Evolutionary conservation across 169 alveolate species (phyloP).

Genomic region (Cryptosporidium sp.): DNA sequence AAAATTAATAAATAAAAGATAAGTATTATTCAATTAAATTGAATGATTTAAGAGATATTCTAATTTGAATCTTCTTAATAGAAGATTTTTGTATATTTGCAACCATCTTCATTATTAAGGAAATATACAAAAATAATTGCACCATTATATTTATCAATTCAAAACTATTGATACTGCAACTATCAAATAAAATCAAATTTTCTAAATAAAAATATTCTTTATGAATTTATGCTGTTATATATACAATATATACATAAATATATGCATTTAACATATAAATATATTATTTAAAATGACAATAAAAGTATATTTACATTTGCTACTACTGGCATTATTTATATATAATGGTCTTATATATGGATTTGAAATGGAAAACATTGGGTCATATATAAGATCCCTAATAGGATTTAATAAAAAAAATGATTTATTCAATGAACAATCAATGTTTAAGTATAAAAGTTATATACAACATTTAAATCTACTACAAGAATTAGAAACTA

Average conservation of each 20-base stretch:
- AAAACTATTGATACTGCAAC: not conserved
- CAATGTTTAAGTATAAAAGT: not conserved
- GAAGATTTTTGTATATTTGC: not conserved
- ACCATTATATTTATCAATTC: no score
- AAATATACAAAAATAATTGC: no score
- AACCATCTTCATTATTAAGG: not conserved
- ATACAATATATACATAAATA: no score
- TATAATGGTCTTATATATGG: not conserved
- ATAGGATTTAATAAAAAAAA: not conserved
- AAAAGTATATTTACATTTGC: not conserved
- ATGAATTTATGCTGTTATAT: not conserved
- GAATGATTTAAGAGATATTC: no score
- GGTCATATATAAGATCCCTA: slow-evolving; percentile 3
- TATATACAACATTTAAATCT: not conserved
- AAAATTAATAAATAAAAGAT: not conserved
- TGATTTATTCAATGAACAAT: not conserved
- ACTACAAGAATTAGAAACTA: not conserved
- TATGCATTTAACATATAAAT: not conserved
- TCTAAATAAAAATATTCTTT: no score
- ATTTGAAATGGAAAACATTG: not conserved
- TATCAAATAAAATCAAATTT: no score
- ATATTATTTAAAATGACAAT: not conserved
- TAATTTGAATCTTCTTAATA: no score
- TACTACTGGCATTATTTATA: no score
- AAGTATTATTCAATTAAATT: not conserved